phyloP scores from a whole-genome alignment of 1,284 basidiomycete genomes.

The Cryptococcus neoformans region DNA sequence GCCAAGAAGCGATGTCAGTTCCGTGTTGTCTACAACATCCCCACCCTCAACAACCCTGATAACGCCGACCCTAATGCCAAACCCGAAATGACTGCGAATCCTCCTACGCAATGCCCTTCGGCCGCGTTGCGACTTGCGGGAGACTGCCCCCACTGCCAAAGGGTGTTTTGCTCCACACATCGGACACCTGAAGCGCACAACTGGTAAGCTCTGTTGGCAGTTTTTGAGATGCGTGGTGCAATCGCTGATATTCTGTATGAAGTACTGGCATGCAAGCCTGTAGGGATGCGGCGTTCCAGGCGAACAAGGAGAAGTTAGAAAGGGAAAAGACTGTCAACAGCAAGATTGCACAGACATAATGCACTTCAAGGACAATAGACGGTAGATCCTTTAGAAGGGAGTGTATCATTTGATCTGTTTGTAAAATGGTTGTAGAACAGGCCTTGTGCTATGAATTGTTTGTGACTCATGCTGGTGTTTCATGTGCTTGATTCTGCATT shows the following conservation, averaged over 20 bases:
- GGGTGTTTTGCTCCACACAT: slow-evolving; percentile 49
- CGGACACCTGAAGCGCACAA: slow-evolving; percentile 50
- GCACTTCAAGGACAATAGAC: not conserved
- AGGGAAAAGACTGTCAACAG: slow-evolving; percentile 47
- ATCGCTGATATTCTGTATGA: slow-evolving; percentile 10
- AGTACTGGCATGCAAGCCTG: slow-evolving; percentile 49
- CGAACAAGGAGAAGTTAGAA: slow-evolving; percentile 51
- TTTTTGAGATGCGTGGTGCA: not conserved
- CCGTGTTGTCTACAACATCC: slow-evolving; percentile 49
- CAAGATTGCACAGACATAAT: slow-evolving; percentile 49
- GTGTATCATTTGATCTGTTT: not conserved
- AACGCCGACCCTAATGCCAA: slow-evolving; percentile 22
- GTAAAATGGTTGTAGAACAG: not conserved
- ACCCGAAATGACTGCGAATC: slow-evolving; percentile 42
- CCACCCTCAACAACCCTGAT: slow-evolving; percentile 24
- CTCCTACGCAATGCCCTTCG: slow-evolving; percentile 44
- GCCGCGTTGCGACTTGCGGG: slow-evolving; percentile 48
- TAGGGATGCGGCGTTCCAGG: slow-evolving; percentile 51
- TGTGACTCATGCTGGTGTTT: not conserved
- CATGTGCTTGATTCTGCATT: not conserved
- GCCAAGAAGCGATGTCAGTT: slow-evolving; percentile 50
- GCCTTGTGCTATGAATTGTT: not conserved
- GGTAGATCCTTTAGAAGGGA: not conserved
- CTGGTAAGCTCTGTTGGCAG: slow-evolving; percentile 41
- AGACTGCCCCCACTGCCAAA: slow-evolving; percentile 50